A percentile compares a stretch with the other conserved stretches of the same genome.
phyloP scores from a whole-genome alignment of 192 early-diverging fungal genomes.

The Rhizophagus clarus region DNA sequence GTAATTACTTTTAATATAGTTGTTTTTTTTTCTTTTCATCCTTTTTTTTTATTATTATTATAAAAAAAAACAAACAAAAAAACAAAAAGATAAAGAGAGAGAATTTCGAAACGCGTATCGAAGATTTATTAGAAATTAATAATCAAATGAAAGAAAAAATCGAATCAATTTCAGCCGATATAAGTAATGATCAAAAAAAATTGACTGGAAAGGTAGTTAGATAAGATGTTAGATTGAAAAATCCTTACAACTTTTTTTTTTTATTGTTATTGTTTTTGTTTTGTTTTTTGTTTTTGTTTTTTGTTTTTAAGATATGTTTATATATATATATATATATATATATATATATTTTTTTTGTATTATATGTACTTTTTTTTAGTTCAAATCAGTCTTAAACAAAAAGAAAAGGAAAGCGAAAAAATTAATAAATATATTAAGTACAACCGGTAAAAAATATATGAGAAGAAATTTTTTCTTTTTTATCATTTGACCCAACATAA shows the following conservation, averaged over 20 bases:
- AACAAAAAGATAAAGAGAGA: not conserved
- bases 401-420: slow-evolving; percentile 18
- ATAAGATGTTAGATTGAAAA: too few species aligned
- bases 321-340: not conserved
- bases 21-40: too few species aligned
- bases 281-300: too few species aligned
- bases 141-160: not conserved
- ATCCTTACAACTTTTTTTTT: too few species aligned
- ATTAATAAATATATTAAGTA: not conserved
- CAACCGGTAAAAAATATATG: not conserved
- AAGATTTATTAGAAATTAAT: not conserved
- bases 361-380: not conserved
- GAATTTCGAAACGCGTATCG: not conserved
- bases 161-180: not conserved
- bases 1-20: too few species aligned
- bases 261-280: too few species aligned
- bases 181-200: not conserved
- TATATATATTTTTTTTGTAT: not conserved
- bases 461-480: not conserved
- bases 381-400: not conserved
- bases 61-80: too few species aligned
- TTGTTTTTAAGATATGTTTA: too few species aligned
- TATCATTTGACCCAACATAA: not conserved
- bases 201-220: not conserved
- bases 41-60: too few species aligned